Evolutionary conservation across 1,139 yeast genomes (phyloP).

Genomic region (Geotrichum cucujoidarum): DNA sequence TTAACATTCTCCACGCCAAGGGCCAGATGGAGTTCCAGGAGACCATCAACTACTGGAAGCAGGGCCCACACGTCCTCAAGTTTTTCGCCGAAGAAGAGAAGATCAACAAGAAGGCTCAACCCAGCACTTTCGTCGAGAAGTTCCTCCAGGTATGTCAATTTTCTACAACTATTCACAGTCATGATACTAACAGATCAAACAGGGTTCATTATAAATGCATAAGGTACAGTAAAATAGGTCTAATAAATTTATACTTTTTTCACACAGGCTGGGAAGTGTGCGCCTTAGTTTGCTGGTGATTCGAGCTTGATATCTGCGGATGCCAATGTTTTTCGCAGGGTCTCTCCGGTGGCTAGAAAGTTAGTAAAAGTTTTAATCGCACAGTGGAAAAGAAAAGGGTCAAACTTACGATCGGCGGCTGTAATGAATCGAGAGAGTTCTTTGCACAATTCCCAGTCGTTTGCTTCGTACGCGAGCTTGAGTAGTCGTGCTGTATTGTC

Average conservation of each 20-base stretch:
- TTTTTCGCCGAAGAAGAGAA: conserved; percentile 65
- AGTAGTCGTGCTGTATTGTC: conserved; percentile 33
- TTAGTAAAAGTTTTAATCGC: background rate
- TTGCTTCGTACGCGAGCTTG: conserved; percentile 33
- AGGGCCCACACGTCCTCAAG: conserved; percentile 78
- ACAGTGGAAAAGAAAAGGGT: background rate
- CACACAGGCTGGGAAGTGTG: background rate
- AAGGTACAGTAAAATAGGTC: background rate
- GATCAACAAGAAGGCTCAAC: conserved; percentile 31
- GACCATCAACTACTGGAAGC: conserved; percentile 86
- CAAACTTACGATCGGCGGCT: conserved; percentile 35
- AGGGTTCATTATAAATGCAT: conserved; percentile 13
- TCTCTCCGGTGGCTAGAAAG: conserved; percentile 24
- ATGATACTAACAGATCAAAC: background rate
- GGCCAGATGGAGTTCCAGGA: conserved; percentile 93
- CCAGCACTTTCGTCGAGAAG: conserved; percentile 51
- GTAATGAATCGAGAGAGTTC: conserved; percentile 40
- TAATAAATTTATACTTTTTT: background rate
- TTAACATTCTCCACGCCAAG: conserved; percentile 67
- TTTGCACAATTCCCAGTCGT: conserved; percentile 39
- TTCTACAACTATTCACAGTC: background rate
- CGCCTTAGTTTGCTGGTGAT: background rate
- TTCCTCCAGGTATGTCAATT: conserved; percentile 43
- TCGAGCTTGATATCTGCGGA: conserved; percentile 9
- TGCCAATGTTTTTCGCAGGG: conserved; percentile 21